A percentile compares a stretch with the other conserved stretches of the same genome.
phyloP scores from a whole-genome alignment of 768 basidiomycete genomes.

The Serendipita sp. region DNA sequence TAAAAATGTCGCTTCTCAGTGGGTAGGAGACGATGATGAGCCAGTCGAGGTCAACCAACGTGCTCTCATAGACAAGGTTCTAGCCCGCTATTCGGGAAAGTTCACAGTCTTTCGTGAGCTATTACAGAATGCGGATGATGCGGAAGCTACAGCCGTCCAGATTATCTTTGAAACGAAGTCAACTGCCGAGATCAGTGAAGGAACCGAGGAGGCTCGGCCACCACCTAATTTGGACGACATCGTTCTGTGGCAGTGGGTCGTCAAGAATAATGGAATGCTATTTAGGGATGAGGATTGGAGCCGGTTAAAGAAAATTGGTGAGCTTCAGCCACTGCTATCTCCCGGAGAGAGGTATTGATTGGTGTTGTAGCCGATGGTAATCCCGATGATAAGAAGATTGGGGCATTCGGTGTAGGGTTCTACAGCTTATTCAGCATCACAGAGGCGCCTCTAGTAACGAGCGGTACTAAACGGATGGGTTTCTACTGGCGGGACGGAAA shows the following conservation, averaged over 20 bases:
- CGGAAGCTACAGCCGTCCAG: slow-evolving; percentile 56
- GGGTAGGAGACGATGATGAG: slow-evolving; percentile 51
- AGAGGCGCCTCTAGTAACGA: slow-evolving; percentile 57
- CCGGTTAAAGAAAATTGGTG: slow-evolving; percentile 77
- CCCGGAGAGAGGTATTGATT: too few relatives aligned
- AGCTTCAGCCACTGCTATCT: slow-evolving; percentile 10
- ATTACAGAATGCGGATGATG: slow-evolving; percentile 92
- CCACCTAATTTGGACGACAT: neutral
- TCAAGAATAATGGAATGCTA: slow-evolving; percentile 72
- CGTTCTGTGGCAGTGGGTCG: slow-evolving; percentile 58
- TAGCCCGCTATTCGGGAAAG: slow-evolving; percentile 90
- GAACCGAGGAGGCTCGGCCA: neutral
- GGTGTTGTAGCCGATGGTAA: slow-evolving; percentile 65
- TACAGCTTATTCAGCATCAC: slow-evolving; percentile 73
- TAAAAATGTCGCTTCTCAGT: slow-evolving; percentile 19
- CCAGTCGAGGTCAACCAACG: slow-evolving; percentile 87
- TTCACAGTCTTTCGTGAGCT: slow-evolving; percentile 83
- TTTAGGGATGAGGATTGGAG: slow-evolving; percentile 84
- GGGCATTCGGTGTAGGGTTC: slow-evolving; percentile 85
- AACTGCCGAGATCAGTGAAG: slow-evolving; percentile 15
- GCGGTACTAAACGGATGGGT: slow-evolving; percentile 72
- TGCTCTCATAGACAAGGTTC: slow-evolving; percentile 92
- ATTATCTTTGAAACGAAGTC: slow-evolving; percentile 60
- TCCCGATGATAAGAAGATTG: slow-evolving; percentile 87
- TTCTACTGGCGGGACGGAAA: slow-evolving; percentile 94